Conservation (phyloP, 257 asterid genomes). For the Hygrophila difformis region DNA sequence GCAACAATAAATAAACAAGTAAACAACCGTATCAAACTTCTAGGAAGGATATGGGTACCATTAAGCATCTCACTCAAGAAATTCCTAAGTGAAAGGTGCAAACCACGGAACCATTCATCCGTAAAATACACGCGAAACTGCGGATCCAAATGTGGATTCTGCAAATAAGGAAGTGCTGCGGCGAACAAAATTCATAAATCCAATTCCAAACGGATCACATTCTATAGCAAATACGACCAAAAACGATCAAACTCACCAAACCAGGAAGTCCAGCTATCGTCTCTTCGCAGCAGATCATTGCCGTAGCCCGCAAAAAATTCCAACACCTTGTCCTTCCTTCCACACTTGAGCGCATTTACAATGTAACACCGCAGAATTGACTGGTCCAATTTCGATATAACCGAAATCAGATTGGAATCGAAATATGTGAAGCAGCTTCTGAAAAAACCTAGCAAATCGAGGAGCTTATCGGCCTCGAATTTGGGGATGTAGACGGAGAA, state of each 20-base stretch:
- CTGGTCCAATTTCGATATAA: conserved; percentile 45
- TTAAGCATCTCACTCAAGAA: conserved; percentile 76
- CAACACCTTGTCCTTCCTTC: conserved; percentile 60
- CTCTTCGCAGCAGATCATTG: conserved; percentile 54
- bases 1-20: conserved; percentile 15
- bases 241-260: conserved; percentile 47
- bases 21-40: conserved; percentile 14
- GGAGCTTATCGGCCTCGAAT: conserved; percentile 56
- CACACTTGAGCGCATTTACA: conserved; percentile 56
- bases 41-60: conserved; percentile 84
- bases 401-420: conserved; percentile 34
- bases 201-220: conserved; percentile 6
- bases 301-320: conserved; percentile 67
- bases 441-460: conserved; percentile 62
- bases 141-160: conserved; percentile 79
- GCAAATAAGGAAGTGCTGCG: conserved; percentile 80
- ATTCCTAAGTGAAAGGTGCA: conserved; percentile 69
- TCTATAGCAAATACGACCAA: background rate
- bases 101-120: conserved; percentile 75
- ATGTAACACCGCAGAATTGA: conserved; percentile 72
- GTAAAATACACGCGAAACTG: conserved; percentile 72
- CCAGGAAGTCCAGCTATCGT: conserved; percentile 82
- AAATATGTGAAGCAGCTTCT: conserved; percentile 56
- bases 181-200: conserved; percentile 8
- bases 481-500: conserved; percentile 76